Base-by-base conservation (phyloP, 208 protist species). In the Crithidia brevicula region DNA sequence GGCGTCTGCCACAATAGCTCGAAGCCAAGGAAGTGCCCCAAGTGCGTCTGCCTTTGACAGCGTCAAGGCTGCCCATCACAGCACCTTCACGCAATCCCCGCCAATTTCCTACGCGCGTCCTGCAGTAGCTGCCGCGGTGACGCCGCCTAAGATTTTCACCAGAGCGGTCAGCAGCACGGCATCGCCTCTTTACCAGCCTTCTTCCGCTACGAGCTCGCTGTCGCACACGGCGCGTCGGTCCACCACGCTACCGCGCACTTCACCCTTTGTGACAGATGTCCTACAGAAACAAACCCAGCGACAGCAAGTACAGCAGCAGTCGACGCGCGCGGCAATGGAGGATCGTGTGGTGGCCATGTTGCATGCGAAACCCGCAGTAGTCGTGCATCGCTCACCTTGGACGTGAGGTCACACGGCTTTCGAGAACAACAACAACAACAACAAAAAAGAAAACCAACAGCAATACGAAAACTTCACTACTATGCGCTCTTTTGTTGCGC, bases 321-420 rank as follows among this genome's bases (percentile, higher is more conserved):
- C 46, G 18, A 27, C 43, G 8, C 25, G 30, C 33, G 42, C 34
- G n/a, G 52, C 47, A 6, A 51, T 75, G n/a, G 69, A 75, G 45
- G 52, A 69, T 30, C 69, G 47, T 6, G 62, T 75, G 18, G 16
- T 69, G 22, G 38, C 54, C 5, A 75, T 59, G 69, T 36, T 75
- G 43, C 69, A 45, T 51, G 46, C 43, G 20, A 69, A 69, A 51
- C 69, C 69, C 15, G 67, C 51, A 25, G 69, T 69, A 2, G 62
- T 75, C 52, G 27, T 75, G 3, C 60, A n/a, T 7, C 62, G 34
- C 23, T 64, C 42, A 4, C 61, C 69, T 2, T 69, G 69, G 60
- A 22, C 30, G 43, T 68, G 61, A 54, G 16, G n/a, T n/a, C n/a
- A n/a, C n/a, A n/a, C n/a, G n/a, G n/a, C n/a, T n/a, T n/a, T n/a